phyloP scores from a whole-genome alignment of 2,329 filamentous ascomycete genomes.

The Colletotrichum sp. region DNA sequence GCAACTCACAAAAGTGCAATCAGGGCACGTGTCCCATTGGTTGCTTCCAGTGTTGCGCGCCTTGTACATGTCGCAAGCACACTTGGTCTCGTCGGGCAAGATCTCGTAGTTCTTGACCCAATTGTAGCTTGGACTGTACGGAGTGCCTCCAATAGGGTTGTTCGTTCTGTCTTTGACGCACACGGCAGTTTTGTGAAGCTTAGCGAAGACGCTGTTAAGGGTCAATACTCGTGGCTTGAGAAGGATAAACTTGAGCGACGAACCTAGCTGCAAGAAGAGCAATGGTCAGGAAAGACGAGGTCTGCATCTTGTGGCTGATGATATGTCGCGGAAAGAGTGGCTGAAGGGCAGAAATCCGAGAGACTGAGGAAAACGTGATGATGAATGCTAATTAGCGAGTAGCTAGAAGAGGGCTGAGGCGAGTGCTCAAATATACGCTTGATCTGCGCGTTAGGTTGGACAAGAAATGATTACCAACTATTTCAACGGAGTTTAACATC shows the following conservation, averaged over 20 bases:
- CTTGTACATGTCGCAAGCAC: constrained; percentile 21
- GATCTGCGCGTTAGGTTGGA: too few species aligned
- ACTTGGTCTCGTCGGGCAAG: constrained; percentile 12
- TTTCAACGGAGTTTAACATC: too few species aligned
- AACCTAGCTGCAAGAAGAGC: not conserved
- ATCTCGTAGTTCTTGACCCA: constrained; percentile 18
- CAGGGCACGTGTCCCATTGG: constrained; percentile 24
- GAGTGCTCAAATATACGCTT: not conserved
- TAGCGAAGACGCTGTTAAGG: not conserved
- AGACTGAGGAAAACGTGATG: too few species aligned
- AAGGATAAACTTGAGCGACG: not conserved
- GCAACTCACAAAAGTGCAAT: constrained; percentile 11
- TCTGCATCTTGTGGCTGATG: not conserved
- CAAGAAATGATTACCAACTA: not conserved
- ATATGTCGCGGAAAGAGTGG: too few species aligned
- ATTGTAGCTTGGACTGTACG: constrained; percentile 5
- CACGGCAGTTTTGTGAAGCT: not conserved
- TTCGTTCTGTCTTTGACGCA: not conserved
- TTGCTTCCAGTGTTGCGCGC: constrained; percentile 23
- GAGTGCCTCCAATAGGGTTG: constrained; percentile 1
- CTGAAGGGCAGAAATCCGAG: too few species aligned
- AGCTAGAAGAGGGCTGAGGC: not conserved
- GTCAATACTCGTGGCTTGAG: not conserved
- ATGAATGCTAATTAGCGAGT: too few species aligned
- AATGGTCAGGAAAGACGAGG: not conserved